These are phyloP conservation scores for Coniosporium tulheliwenetii DNA, from an alignment of 2,329 filamentous ascomycete species.

Conservation along the genomic window DNA sequence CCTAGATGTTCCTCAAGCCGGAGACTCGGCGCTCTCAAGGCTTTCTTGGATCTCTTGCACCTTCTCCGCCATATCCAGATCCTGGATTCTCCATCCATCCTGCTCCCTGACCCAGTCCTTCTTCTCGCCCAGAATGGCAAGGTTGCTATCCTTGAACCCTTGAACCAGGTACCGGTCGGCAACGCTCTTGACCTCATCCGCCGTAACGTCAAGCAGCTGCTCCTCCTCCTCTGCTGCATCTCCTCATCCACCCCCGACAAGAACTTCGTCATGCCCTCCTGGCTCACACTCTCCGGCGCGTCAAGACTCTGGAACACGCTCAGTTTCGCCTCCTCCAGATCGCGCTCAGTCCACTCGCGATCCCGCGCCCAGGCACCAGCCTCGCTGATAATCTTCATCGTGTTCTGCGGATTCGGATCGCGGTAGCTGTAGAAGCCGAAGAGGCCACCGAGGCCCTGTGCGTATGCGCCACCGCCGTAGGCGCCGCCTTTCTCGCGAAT, in stretches of 20 bases:
- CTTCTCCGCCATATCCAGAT: slow-evolving; percentile 45
- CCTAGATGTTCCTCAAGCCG: slow-evolving; percentile 1
- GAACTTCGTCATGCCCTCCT: slow-evolving; percentile 78
- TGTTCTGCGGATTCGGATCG: slow-evolving; percentile 86
- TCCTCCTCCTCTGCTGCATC: slow-evolving; percentile 80
- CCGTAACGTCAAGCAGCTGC: slow-evolving; percentile 71
- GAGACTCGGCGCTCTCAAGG: slow-evolving; percentile 5
- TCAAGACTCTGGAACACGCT: slow-evolving; percentile 87
- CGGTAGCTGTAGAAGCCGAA: slow-evolving; percentile 97
- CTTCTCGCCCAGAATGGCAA: slow-evolving; percentile 69
- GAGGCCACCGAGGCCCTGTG: slow-evolving; percentile 61
- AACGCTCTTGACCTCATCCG: slow-evolving; percentile 61
- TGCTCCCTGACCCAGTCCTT: slow-evolving; percentile 50
- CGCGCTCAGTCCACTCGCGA: slow-evolving; percentile 63
- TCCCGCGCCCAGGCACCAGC: slow-evolving; percentile 74
- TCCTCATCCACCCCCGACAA: slow-evolving; percentile 71
- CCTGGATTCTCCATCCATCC: slow-evolving; percentile 59
- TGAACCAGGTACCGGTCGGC: slow-evolving; percentile 73
- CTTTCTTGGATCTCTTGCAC: slow-evolving; percentile 10
- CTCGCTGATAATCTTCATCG: slow-evolving; percentile 66
- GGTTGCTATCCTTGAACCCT: slow-evolving; percentile 44
- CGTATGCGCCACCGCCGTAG: slow-evolving; percentile 83
- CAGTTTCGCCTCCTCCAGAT: slow-evolving; percentile 84
- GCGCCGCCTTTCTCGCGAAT: slow-evolving; percentile 96
- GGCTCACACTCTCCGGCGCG: slow-evolving; percentile 71